phyloP scores from a whole-genome alignment of 106 monocot genomes.

The Apostasia shenzhenica region DNA sequence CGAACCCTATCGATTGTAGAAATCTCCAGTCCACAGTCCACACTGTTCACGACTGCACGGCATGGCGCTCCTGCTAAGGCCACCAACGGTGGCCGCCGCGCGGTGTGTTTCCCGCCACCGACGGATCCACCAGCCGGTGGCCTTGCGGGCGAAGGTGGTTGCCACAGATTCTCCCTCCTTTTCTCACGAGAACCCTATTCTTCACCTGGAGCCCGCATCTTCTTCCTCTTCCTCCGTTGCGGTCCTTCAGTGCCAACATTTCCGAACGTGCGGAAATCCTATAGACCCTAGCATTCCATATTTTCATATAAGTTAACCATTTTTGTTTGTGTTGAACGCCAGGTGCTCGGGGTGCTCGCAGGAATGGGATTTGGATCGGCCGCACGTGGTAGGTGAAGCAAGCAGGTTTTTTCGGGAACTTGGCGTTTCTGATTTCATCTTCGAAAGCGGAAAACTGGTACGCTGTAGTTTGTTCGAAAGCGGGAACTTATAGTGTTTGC shows the following conservation, averaged over 20 bases:
- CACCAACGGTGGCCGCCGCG: conserved; percentile 15
- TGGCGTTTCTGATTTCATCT: conserved; percentile 72
- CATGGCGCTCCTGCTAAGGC: conserved; percentile 28
- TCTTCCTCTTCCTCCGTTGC: conserved; percentile 17
- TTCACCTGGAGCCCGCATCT: not conserved
- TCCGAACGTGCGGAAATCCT: conserved; percentile 44
- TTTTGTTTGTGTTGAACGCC: not conserved
- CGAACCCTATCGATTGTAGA: no score
- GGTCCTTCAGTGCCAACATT: conserved; percentile 70
- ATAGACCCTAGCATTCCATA: not conserved
- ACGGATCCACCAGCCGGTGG: not conserved
- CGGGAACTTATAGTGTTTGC: no score
- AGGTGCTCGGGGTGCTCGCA: conserved; percentile 92
- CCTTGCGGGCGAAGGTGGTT: not conserved
- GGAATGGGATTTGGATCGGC: conserved; percentile 71
- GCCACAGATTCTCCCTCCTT: not conserved
- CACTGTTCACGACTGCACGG: not conserved
- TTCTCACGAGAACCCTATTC: conserved; percentile 13
- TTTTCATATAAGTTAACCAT: not conserved
- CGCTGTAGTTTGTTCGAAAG: not conserved
- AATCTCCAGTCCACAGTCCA: no score
- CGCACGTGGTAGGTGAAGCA: conserved; percentile 53
- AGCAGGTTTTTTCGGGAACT: conserved; percentile 49
- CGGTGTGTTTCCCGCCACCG: conserved; percentile 20
- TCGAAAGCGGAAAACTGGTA: conserved; percentile 64